Conservation (phyloP, 2,329 filamentous ascomycete genomes). For the Colletotrichum endophyticum region DNA sequence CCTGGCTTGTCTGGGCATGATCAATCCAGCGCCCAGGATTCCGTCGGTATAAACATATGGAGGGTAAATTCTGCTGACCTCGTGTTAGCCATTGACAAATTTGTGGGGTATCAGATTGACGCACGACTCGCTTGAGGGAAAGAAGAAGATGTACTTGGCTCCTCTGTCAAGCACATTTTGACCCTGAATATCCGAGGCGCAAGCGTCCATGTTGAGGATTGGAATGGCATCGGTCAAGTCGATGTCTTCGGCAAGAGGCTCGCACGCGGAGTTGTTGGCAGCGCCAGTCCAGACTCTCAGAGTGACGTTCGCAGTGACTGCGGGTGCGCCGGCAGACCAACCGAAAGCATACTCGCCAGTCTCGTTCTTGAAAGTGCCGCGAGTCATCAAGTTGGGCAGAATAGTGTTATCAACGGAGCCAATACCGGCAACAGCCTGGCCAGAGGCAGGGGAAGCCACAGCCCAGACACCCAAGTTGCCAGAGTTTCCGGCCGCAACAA, state of each 20-base stretch:
- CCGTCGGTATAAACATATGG: not conserved
- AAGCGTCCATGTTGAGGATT: conserved; percentile 41
- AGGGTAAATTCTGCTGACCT: not conserved
- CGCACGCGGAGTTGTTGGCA: conserved; percentile 37
- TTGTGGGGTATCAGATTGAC: accelerated
- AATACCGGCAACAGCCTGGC: conserved; percentile 26
- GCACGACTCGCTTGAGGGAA: conserved; percentile 27
- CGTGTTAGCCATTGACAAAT: not conserved
- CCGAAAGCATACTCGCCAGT: conserved; percentile 10
- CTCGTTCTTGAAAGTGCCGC: conserved; percentile 18
- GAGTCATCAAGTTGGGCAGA: conserved; percentile 20
- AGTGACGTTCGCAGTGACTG: conserved; percentile 1
- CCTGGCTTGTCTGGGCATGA: conserved; percentile 24
- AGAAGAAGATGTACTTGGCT: conserved; percentile 46
- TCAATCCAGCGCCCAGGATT: conserved; percentile 21
- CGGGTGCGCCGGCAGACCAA: conserved; percentile 6
- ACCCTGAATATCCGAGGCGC: conserved; percentile 38
- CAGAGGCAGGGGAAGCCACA: conserved; percentile 26
- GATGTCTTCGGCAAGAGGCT: conserved; percentile 38
- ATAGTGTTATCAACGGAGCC: conserved; percentile 27
- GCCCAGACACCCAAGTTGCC: conserved; percentile 27
- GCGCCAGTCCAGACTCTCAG: not conserved
- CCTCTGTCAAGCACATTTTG: conserved; percentile 44
- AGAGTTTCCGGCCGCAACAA: conserved; percentile 30
- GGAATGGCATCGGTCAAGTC: conserved; percentile 45